Percentiles rank a stretch among this genome's conserved stretches.
phyloP scores from a whole-genome alignment of 345 rosid genomes.

The Cochlearia excelsa region DNA sequence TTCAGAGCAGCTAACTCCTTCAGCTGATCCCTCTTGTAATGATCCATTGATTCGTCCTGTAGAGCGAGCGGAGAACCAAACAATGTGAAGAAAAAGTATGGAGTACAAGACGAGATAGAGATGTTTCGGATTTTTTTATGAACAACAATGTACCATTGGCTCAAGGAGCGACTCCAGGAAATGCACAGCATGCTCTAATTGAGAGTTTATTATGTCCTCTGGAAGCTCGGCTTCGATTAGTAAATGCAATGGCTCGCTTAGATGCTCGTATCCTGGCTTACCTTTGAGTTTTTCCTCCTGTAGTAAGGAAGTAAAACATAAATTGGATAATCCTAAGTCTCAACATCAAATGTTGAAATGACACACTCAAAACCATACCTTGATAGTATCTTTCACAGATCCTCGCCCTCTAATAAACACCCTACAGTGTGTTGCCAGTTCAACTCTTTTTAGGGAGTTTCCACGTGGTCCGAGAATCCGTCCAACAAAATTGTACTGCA shows the following conservation, averaged over 20 bases:
- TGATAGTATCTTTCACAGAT: constrained; percentile 79
- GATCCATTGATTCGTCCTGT: constrained; percentile 92
- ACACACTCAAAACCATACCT: constrained; percentile 44
- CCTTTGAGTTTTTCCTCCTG: constrained; percentile 95
- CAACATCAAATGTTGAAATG: neutral
- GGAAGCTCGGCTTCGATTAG: constrained; percentile 92
- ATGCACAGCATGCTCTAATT: constrained; percentile 66
- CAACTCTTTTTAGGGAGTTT: constrained; percentile 90
- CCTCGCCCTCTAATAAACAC: constrained; percentile 63
- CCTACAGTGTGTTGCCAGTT: constrained; percentile 49
- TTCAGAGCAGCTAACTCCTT: constrained; percentile 81
- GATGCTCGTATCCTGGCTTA: constrained; percentile 93
- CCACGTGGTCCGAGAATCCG: constrained; percentile 97
- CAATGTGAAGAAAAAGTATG: constrained; percentile 9
- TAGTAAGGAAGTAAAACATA: constrained; percentile 5
- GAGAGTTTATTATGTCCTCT: constrained; percentile 63
- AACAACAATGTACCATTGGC: constrained; percentile 67
- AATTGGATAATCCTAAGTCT: constrained; percentile 1
- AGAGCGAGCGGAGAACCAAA: constrained; percentile 3
- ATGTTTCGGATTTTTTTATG: neutral
- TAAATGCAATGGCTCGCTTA: constrained; percentile 71
- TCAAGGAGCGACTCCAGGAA: constrained; percentile 72
- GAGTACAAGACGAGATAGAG: neutral
- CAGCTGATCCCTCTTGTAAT: constrained; percentile 82
- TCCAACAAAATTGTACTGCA: constrained; percentile 93